phyloP scores from a whole-genome alignment of 805 yeast species.

The Starmerella bacillaris region DNA sequence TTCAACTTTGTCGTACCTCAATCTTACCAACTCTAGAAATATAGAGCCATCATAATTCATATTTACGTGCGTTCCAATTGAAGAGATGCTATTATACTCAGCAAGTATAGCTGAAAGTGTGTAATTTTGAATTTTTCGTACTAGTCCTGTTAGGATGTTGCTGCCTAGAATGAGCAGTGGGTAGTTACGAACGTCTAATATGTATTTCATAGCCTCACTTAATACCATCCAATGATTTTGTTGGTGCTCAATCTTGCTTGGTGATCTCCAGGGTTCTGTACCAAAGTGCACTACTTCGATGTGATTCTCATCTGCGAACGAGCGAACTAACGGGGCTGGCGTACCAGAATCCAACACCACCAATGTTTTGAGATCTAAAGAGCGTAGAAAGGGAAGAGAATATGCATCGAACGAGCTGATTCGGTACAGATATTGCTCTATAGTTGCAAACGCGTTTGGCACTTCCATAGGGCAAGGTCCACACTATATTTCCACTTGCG shows the following conservation, averaged over 20 bases:
- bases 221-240: conserved; percentile 25
- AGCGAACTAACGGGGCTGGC: conserved; percentile 54
- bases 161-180: conserved; percentile 64
- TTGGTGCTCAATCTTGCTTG: conserved; percentile 5
- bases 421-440: conserved; percentile 71
- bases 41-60: conserved; percentile 58
- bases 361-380: conserved; percentile 49
- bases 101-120: conserved; percentile 63
- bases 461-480: conserved; percentile 10
- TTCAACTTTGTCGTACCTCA: conserved; percentile 31
- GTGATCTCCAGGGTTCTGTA: conserved; percentile 25
- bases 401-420: conserved; percentile 37
- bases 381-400: conserved; percentile 49
- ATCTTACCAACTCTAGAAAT: conserved; percentile 54
- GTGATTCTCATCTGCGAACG: conserved; percentile 35
- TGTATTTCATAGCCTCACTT: conserved; percentile 43
- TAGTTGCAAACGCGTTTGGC: conserved; percentile 86
- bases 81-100: conserved; percentile 65
- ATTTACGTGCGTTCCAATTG: conserved; percentile 36
- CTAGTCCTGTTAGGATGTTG: conserved; percentile 59
- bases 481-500: no score
- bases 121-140: conserved; percentile 79
- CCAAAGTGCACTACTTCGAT: conserved; percentile 24
- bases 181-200: conserved; percentile 44
- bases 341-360: conserved; percentile 69